Evolutionary conservation across 2,329 filamentous ascomycete species (phyloP), one percentile per base, ranked within the genome.

Genomic region (Penicillium sp.): DNA sequence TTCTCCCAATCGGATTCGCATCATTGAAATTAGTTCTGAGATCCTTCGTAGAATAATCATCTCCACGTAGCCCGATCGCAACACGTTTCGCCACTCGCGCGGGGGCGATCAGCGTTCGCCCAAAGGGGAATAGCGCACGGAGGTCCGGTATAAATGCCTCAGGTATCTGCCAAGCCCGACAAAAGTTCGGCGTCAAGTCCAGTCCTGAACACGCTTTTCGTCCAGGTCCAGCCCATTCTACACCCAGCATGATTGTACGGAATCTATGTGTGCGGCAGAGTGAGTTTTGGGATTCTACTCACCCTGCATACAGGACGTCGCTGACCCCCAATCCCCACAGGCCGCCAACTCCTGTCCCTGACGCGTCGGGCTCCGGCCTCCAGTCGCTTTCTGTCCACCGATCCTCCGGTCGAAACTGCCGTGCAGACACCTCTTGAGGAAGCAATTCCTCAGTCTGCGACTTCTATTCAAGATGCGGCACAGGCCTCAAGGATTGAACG

Each of bases 211-310:
- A 43, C 42, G 33, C 41, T 34, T 36, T 35, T 33, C 39, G 31
- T 32, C 26, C 49, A 34, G 17, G 43, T 50, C 47, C n/a, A n/a
- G 45, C 34, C 45, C 38, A 41, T 37, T 45, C 42, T 38, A 35
- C 41, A 51, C 36, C 33, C 59, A 63, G 38, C 34, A 70, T 70
- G 67, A 69, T 69, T 58, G 57, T 69, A 52, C 63, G 67, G 49
- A 57, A 64, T 39, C 34, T 66, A 29, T 62, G 56, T 51, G 47
- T 61, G 58, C 65, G 65, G 59, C 67, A 70, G 43, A 60, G 67
- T 70, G 40, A 55, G 67, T 60, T 8, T 31, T 27, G 4, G 11
- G 25, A 27, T 27, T 7, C 7, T 9, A 27, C 4, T n/a, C 4
- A n/a, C 14, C 6, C 25, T 27, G 25, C 6, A n/a, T 27, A 23